Base-by-base conservation (phyloP, 257 asterid genomes). In the Fraxinus anomala region DNA sequence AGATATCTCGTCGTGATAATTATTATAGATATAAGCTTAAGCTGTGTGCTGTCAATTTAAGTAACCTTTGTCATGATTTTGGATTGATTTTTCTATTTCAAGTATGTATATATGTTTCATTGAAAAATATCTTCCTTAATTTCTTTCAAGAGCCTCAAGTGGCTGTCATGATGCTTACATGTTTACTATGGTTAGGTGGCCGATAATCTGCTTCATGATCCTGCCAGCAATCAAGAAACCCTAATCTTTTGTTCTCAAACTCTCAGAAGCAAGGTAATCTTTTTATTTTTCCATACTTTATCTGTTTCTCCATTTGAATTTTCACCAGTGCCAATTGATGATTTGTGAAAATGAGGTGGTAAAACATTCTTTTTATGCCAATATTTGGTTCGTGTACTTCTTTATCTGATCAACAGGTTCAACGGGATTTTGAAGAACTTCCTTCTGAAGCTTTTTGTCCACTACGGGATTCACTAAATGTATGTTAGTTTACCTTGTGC, bases 391-490 rank as follows among this genome's bases (percentile, higher is more conserved):
- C 37, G 61, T 70, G 87, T 67, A 70, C 26, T 65, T 51, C 54
- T 66, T 51, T 77, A 37, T 73, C 76, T 80, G 65, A 72, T 82
- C 76, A 80, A 77, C 82, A 96, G 99, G 99, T 96, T 42, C 99
- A 96, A 82, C 92, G 98, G 75, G 99, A 96, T 87, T 93, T 93
- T 86, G 99, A 96, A 85, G 99, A 96, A 86, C 89, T 96, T 69
- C 99, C 99, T 82, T 86, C 97, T 24, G 99, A 96, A 87, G 98
- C 98, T 81, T 92, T 96, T 85, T 92, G 92, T 81, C 92, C 97
- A 6, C 86, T 96, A 16, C 92, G 96, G 36, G 90, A 90, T 84
- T 96, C 99, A 79, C 82, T 96, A 82, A 93, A 88, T 87, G 99
- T 96, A 87, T 87, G 97, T 81, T 36, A 69, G 79, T 70, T 75